Evolutionary conservation across 1,284 basidiomycete genomes (phyloP).

Genomic region (Leucoagaricus sp.): DNA sequence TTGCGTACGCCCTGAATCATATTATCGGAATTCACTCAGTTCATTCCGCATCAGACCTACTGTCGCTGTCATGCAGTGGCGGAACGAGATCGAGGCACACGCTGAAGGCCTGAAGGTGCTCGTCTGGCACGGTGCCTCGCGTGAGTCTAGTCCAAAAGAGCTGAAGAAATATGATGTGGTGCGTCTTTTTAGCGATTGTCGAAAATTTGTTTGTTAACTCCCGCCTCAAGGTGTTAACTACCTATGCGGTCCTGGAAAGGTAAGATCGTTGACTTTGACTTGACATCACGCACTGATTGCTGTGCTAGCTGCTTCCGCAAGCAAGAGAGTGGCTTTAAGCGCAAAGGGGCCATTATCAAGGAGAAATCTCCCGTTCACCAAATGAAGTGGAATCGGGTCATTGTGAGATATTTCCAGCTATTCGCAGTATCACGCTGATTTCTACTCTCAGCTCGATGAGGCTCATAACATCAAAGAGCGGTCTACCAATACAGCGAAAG

Average conservation of each 20-base stretch:
- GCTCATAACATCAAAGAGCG: conserved; percentile 99
- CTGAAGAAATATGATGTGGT: conserved; percentile 90
- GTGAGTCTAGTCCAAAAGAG: conserved; percentile 63
- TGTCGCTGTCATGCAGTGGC: conserved; percentile 99
- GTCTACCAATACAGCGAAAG: conserved; percentile 94
- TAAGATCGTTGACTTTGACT: conserved; percentile 15
- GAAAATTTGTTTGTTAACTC: not conserved
- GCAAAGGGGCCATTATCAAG: conserved; percentile 83
- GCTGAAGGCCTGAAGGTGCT: conserved; percentile 81
- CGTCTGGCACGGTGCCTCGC: conserved; percentile 88
- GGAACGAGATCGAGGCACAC: conserved; percentile 88
- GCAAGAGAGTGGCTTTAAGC: conserved; percentile 90
- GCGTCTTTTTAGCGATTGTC: conserved; percentile 27
- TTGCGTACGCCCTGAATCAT: conserved; percentile 65
- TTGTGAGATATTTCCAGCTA: conserved; percentile 42
- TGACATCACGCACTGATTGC: not conserved
- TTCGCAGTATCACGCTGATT: not conserved
- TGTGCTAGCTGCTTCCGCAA: conserved; percentile 80
- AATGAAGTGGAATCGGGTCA: conserved; percentile 85
- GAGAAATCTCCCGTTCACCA: conserved; percentile 88
- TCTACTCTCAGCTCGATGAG: conserved; percentile 78
- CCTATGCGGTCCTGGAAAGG: conserved; percentile 85
- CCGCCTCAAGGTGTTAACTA: conserved; percentile 57
- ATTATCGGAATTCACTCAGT: not conserved
- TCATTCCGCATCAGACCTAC: conserved; percentile 61